Evolutionary conservation across 306 rosid species (phyloP).

Genomic region (Vigna nakashimae): DNA sequence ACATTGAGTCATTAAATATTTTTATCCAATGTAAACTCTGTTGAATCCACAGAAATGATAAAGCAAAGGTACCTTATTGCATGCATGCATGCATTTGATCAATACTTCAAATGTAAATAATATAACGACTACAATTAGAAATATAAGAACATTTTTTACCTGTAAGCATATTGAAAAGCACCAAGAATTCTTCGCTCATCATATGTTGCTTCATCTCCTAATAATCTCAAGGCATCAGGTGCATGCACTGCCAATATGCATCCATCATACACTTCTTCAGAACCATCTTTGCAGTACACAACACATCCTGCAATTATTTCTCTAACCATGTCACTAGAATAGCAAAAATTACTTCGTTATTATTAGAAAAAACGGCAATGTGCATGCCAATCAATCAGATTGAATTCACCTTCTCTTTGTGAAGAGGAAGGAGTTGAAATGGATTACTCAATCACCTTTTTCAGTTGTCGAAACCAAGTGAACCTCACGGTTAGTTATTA

Average conservation of each 20-base stretch:
- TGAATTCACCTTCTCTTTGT: constrained; percentile 10
- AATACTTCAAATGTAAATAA: background rate
- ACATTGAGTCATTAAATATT: constrained; percentile 7
- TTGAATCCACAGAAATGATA: constrained; percentile 1
- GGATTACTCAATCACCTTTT: constrained; percentile 53
- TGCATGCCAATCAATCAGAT: background rate
- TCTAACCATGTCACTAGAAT: constrained; percentile 12
- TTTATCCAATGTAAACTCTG: background rate
- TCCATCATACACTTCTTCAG: constrained; percentile 60
- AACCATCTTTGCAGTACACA: constrained; percentile 63
- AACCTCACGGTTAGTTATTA: constrained; percentile 66
- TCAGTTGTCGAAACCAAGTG: constrained; percentile 60
- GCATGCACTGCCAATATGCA: constrained; percentile 86
- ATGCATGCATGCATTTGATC: background rate
- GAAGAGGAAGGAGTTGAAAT: constrained; percentile 3
- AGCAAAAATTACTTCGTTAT: background rate
- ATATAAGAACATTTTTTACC: constrained; percentile 55
- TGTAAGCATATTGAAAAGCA: constrained; percentile 87
- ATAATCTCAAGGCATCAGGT: constrained; percentile 78
- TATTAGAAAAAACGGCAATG: background rate
- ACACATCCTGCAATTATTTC: constrained; percentile 63
- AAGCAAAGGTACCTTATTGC: background rate
- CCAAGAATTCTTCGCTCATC: constrained; percentile 86
- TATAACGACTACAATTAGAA: constrained; percentile 10
- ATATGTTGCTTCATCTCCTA: constrained; percentile 79